These are phyloP conservation scores for Ustilago curta DNA, from an alignment of 1,284 basidiomycete species.

Conservation along the genomic window DNA sequence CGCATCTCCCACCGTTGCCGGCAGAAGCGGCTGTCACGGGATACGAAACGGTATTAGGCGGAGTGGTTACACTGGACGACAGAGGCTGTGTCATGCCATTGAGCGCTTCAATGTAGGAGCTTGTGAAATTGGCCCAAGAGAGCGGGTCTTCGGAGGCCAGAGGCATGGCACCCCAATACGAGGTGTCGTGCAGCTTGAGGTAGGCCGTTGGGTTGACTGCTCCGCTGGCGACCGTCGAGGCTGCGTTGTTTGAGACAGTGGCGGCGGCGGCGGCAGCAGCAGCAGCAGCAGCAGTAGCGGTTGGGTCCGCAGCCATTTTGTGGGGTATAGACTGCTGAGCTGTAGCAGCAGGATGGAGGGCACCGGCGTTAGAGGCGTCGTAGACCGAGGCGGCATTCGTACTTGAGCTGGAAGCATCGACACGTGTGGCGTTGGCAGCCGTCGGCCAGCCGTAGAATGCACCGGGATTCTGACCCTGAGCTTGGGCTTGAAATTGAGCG, in stretches of 20 bases:
- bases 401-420: neutral
- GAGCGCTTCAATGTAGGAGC: constrained; percentile 49
- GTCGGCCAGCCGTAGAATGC: constrained; percentile 33
- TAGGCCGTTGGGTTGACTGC: constrained; percentile 40
- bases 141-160: constrained; percentile 45
- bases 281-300: neutral
- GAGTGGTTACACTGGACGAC: neutral
- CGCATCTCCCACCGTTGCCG: too few relatives aligned
- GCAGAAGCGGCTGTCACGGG: neutral
- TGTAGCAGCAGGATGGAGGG: neutral
- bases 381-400: neutral
- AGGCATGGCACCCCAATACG: constrained; percentile 56
- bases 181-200: constrained; percentile 49
- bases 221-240: neutral
- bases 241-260: neutral
- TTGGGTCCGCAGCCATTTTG: neutral
- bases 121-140: constrained; percentile 52
- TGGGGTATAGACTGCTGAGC: neutral
- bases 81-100: constrained; percentile 37
- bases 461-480: constrained; percentile 33
- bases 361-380: neutral
- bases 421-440: neutral
- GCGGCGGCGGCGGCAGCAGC: neutral
- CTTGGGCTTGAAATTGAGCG: constrained; percentile 35
- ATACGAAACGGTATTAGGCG: too few relatives aligned